Conservation (phyloP, 345 rosid species). For the Camelina hispida region DNA sequence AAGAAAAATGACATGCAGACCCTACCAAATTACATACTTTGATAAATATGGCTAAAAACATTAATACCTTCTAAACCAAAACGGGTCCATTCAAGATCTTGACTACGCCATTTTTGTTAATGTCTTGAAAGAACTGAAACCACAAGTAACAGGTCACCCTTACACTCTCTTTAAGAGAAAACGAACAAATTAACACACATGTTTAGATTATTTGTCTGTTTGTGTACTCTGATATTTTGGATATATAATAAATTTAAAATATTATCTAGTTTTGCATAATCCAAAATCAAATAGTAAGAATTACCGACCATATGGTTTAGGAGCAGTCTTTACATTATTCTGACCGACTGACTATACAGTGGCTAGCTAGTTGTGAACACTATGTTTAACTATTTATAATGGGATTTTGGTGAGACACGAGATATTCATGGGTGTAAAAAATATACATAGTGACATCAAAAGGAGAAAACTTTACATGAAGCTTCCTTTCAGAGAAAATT, state of each 20-base stretch:
- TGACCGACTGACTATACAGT: slow-evolving; percentile 17
- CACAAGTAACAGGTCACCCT: slow-evolving; percentile 13
- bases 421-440: slow-evolving; percentile 22
- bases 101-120: slow-evolving; percentile 31
- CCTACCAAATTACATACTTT: slow-evolving; percentile 38
- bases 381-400: not conserved
- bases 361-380: slow-evolving; percentile 10
- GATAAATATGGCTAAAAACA: slow-evolving; percentile 24
- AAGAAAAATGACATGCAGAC: slow-evolving; percentile 39
- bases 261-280: not conserved
- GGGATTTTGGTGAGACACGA: slow-evolving; percentile 8
- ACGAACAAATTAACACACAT: slow-evolving; percentile 4
- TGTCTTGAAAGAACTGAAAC: slow-evolving; percentile 4
- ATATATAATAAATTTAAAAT: not conserved
- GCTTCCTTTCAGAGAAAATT: slow-evolving; percentile 28
- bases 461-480: slow-evolving; percentile 32
- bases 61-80: slow-evolving; percentile 36
- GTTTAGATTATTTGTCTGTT: slow-evolving; percentile 5
- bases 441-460: slow-evolving; percentile 14
- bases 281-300: not conserved
- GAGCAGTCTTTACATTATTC: slow-evolving; percentile 3
- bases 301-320: not conserved
- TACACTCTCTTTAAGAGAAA: slow-evolving; percentile 1
- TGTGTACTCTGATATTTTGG: not conserved
- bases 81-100: slow-evolving; percentile 37